Evolutionary conservation across 306 rosid species (phyloP).

Genomic region (Lathyrus sativus): DNA sequence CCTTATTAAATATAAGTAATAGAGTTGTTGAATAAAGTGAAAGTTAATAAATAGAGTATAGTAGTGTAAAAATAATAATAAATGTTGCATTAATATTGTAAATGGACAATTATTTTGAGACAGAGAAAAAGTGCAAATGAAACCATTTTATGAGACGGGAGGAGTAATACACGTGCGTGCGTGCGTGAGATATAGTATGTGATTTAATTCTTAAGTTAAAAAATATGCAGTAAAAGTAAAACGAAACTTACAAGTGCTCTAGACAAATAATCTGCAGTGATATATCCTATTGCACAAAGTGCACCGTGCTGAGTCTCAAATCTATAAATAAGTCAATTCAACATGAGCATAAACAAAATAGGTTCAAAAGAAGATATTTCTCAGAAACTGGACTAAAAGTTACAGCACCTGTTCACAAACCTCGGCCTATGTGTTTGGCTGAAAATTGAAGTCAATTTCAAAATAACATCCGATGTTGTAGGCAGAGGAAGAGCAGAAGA

Average conservation of each 20-base stretch:
- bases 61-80: too few relatives aligned
- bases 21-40: too few relatives aligned
- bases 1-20: too few relatives aligned
- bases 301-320: too few relatives aligned
- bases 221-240: too few relatives aligned
- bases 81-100: too few relatives aligned
- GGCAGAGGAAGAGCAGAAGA: slow-evolving; percentile 70
- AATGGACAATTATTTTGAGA: too few relatives aligned
- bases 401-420: slow-evolving; percentile 46
- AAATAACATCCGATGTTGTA: slow-evolving; percentile 53
- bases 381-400: slow-evolving; percentile 14
- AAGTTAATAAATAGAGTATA: too few relatives aligned
- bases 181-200: not conserved
- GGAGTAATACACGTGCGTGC: not conserved
- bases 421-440: slow-evolving; percentile 61
- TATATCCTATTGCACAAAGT: slow-evolving; percentile 84
- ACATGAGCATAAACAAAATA: too few relatives aligned
- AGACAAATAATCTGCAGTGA: slow-evolving; percentile 77
- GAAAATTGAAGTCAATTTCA: slow-evolving; percentile 65
- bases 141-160: too few relatives aligned
- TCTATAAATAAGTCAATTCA: too few relatives aligned
- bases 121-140: too few relatives aligned
- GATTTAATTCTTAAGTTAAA: slow-evolving; percentile 19
- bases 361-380: not conserved
- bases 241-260: slow-evolving; percentile 67